phyloP scores from a whole-genome alignment of 2,329 filamentous ascomycete genomes.

The Apiospora hydei region DNA sequence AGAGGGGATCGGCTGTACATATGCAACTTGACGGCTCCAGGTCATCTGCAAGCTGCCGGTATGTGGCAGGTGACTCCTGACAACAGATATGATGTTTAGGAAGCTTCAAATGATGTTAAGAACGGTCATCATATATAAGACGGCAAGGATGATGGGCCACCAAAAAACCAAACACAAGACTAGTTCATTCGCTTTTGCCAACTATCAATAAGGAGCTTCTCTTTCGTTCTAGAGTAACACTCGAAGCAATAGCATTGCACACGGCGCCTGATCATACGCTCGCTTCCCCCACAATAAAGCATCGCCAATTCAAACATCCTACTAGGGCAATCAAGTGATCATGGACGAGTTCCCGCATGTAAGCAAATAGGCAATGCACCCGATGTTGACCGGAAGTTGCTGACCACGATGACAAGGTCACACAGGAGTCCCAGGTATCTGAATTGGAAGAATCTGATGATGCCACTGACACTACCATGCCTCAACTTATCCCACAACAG shows the following conservation, averaged over 20 bases:
- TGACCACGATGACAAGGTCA: not conserved
- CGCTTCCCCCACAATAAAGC: not conserved
- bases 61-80: not conserved
- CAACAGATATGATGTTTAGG: no score
- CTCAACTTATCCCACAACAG: not conserved
- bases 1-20: not conserved
- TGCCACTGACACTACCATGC: not conserved
- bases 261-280: not conserved
- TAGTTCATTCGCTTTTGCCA: not conserved
- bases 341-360: not conserved
- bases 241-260: not conserved
- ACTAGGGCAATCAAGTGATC: not conserved
- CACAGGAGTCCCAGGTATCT: not conserved
- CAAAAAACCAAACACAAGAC: no score
- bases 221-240: not conserved
- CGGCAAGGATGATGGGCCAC: not conserved
- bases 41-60: not conserved
- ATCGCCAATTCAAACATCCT: not conserved
- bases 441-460: not conserved
- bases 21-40: not conserved
- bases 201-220: not conserved
- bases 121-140: not conserved
- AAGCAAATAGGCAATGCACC: not conserved
- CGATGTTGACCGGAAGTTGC: not conserved
- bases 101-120: not conserved